Percentiles rank a stretch among this genome's conserved stretches.
These are phyloP conservation scores for Cyberlindnera bimundalis DNA, from an alignment of 805 yeast species.

Conservation along the genomic window DNA sequence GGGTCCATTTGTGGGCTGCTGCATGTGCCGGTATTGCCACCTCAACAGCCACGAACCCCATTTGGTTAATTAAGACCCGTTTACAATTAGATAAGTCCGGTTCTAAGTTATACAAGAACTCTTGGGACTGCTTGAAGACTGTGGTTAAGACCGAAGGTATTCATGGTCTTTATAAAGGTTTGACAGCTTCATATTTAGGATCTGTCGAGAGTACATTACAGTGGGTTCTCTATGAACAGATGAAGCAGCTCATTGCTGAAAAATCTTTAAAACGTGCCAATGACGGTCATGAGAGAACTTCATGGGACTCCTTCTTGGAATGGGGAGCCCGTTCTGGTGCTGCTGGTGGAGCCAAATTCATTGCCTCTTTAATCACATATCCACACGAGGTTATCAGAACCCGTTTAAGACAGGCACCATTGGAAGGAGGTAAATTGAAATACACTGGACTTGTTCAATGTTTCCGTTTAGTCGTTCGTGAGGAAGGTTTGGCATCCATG, in stretches of 20 bases:
- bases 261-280: slow-evolving; percentile 41
- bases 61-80: slow-evolving; percentile 94
- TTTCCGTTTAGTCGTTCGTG: slow-evolving; percentile 77
- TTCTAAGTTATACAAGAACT: slow-evolving; percentile 68
- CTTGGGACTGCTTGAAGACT: slow-evolving; percentile 76
- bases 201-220: slow-evolving; percentile 90
- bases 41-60: slow-evolving; percentile 95
- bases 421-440: slow-evolving; percentile 72
- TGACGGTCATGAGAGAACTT: slow-evolving; percentile 33
- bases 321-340: slow-evolving; percentile 98
- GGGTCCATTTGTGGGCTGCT: slow-evolving; percentile 85
- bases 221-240: slow-evolving; percentile 95
- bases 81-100: slow-evolving; percentile 81
- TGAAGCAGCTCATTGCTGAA: slow-evolving; percentile 65
- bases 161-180: slow-evolving; percentile 79
- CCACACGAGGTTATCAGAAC: slow-evolving; percentile 98
- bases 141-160: slow-evolving; percentile 77
- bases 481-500: slow-evolving; percentile 90
- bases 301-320: slow-evolving; percentile 65
- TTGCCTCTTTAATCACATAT: slow-evolving; percentile 88
- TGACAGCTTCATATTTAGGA: slow-evolving; percentile 91
- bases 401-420: slow-evolving; percentile 91
- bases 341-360: slow-evolving; percentile 93
- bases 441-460: slow-evolving; percentile 89
- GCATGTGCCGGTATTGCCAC: slow-evolving; percentile 91